phyloP scores from a whole-genome alignment of 2,329 filamentous ascomycete genomes.

The Claviceps sp. region DNA sequence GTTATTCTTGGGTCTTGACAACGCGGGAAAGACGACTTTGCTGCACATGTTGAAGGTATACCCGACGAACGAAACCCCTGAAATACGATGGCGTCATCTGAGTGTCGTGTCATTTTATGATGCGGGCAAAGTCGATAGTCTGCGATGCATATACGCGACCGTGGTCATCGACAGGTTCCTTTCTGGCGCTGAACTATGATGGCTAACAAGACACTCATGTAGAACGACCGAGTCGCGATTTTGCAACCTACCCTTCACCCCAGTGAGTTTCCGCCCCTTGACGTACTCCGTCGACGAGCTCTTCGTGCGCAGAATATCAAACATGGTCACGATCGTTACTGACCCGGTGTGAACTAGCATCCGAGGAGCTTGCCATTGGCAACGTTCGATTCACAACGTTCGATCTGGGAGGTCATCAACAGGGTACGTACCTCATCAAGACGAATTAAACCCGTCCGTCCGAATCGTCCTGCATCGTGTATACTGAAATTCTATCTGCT shows the following conservation, averaged over 20 bases:
- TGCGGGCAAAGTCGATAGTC: neutral
- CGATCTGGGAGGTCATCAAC: conserved; percentile 85
- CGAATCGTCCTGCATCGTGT: neutral
- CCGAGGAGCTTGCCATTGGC: conserved; percentile 83
- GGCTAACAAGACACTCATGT: conserved; percentile 13
- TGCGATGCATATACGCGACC: neutral
- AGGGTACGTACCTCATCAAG: conserved; percentile 42
- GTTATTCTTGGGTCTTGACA: conserved; percentile 84
- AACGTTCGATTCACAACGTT: conserved; percentile 93
- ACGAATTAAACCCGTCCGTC: neutral
- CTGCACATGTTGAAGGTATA: conserved; percentile 90
- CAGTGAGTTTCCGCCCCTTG: conserved; percentile 44
- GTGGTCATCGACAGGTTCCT: neutral
- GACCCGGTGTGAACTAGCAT: conserved; percentile 39
- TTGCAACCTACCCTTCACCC: conserved; percentile 85
- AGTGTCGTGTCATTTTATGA: neutral
- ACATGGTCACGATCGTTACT: neutral
- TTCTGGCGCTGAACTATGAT: conserved; percentile 1
- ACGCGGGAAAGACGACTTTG: conserved; percentile 87
- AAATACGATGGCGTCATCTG: neutral
- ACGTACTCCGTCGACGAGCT: neutral
- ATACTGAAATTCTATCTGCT: conserved; percentile 10
- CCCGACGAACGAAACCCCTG: neutral
- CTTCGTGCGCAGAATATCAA: neutral
- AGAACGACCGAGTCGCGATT: conserved; percentile 89